Evolutionary conservation across 495 filamentous ascomycete species (phyloP).

Genomic region (Trypethelium eluteriae): DNA sequence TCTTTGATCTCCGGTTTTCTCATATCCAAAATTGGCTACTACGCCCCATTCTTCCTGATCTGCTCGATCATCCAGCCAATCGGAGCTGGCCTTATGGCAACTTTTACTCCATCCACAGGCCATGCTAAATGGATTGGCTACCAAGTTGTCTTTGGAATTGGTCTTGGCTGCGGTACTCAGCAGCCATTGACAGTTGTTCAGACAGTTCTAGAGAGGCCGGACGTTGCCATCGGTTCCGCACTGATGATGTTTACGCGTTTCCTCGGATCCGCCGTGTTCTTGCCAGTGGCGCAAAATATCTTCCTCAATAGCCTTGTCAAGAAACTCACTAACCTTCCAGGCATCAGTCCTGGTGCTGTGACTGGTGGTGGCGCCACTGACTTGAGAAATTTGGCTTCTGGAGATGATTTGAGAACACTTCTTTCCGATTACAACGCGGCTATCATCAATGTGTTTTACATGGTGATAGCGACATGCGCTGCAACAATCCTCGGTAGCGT

Average conservation of each 20-base stretch:
- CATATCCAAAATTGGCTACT: conserved; percentile 62
- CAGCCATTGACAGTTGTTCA: conserved; percentile 61
- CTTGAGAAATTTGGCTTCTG: too few relatives aligned
- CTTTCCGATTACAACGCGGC: too few relatives aligned
- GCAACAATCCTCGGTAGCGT: too few relatives aligned
- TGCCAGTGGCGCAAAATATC: conserved; percentile 33
- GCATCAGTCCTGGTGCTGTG: too few relatives aligned
- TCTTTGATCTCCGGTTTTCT: conserved; percentile 54
- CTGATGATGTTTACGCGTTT: conserved; percentile 32
- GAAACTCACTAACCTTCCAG: conserved; percentile 43
- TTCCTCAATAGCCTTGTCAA: conserved; percentile 24
- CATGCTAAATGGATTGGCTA: conserved; percentile 68
- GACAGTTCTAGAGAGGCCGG: conserved; percentile 52
- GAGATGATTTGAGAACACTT: too few relatives aligned
- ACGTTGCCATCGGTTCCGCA: conserved; percentile 61
- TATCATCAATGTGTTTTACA: too few relatives aligned
- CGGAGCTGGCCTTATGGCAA: conserved; percentile 64
- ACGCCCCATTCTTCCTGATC: conserved; percentile 63
- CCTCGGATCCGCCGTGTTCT: conserved; percentile 32
- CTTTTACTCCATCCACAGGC: conserved; percentile 48
- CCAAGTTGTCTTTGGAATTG: conserved; percentile 61
- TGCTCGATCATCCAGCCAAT: conserved; percentile 53
- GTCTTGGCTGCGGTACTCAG: conserved; percentile 63
- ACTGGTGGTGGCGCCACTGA: too few relatives aligned
- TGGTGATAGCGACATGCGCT: too few relatives aligned